phyloP scores from a whole-genome alignment of 768 basidiomycete species.

The Cystofilobasidium capitatum region DNA sequence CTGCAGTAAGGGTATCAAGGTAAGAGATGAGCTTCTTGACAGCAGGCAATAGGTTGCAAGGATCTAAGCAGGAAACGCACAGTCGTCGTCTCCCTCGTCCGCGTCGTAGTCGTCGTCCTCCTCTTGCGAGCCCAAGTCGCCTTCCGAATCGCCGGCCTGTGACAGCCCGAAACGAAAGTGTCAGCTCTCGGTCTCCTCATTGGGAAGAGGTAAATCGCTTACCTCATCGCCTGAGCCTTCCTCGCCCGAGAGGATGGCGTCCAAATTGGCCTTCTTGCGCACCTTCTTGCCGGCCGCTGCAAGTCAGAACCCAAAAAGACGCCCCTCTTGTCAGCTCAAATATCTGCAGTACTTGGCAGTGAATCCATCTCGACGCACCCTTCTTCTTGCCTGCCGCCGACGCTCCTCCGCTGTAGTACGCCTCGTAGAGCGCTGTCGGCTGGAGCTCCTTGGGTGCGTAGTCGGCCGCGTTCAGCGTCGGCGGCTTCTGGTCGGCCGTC shows the following conservation, averaged over 20 bases:
- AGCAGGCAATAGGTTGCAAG: neutral
- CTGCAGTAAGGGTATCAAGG: neutral
- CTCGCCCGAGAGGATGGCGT: slow-evolving; percentile 3
- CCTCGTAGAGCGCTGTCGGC: slow-evolving; percentile 17
- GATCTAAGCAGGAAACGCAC: neutral
- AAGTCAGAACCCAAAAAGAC: too few relatives aligned
- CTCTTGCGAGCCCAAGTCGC: slow-evolving; percentile 6
- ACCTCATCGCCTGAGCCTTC: slow-evolving; percentile 20
- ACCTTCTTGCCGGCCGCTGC: too few relatives aligned
- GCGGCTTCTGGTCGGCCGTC: slow-evolving; percentile 3
- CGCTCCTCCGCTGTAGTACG: slow-evolving; percentile 12
- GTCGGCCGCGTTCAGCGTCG: slow-evolving; percentile 9
- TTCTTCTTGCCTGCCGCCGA: neutral
- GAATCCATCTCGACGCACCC: neutral
- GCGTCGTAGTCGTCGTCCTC: slow-evolving; percentile 27
- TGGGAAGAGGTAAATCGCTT: neutral
- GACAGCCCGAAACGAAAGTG: neutral
- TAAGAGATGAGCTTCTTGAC: neutral
- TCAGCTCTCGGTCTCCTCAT: neutral
- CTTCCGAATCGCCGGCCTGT: slow-evolving; percentile 7
- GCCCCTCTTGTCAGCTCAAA: slow-evolving; percentile 3
- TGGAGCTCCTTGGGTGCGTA: slow-evolving; percentile 14
- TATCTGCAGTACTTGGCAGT: neutral
- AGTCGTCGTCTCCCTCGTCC: slow-evolving; percentile 26
- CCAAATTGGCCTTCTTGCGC: slow-evolving; percentile 17